Conservation (phyloP, 2,329 filamentous ascomycete genomes). For the Aspergillus phoenicis region DNA sequence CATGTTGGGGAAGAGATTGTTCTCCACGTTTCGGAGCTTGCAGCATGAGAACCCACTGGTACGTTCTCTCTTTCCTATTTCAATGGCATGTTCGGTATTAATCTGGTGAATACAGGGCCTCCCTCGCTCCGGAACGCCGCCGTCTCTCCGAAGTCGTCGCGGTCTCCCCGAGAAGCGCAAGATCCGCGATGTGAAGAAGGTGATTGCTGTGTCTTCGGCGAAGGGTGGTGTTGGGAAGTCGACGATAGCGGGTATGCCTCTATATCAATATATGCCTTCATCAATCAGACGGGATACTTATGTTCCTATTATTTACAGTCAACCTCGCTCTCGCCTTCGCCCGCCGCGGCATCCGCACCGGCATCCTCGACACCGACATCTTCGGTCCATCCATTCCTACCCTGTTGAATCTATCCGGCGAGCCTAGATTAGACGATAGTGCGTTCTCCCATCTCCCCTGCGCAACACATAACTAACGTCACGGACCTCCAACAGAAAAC, state of each 20-base stretch:
- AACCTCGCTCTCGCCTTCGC: conserved; percentile 90
- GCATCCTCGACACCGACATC: conserved; percentile 93
- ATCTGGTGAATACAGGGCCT: conserved; percentile 69
- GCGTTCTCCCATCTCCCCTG: conserved; percentile 36
- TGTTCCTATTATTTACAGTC: conserved; percentile 35
- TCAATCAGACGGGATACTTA: background rate
- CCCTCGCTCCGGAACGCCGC: conserved; percentile 71
- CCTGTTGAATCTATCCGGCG: conserved; percentile 76
- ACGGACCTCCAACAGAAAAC: conserved; percentile 31
- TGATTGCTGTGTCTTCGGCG: conserved; percentile 95
- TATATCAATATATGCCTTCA: background rate
- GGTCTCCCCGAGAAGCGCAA: conserved; percentile 78
- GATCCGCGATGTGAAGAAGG: conserved; percentile 82
- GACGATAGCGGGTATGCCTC: conserved; percentile 72
- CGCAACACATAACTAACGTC: background rate
- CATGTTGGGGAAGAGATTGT: conserved; percentile 45
- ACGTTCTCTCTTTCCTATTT: conserved; percentile 22
- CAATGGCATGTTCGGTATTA: background rate
- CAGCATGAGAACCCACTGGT: conserved; percentile 89
- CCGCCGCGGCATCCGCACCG: conserved; percentile 75
- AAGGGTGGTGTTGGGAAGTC: conserved; percentile 99
- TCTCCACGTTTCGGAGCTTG: conserved; percentile 59
- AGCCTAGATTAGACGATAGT: conserved; percentile 76
- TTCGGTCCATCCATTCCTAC: conserved; percentile 96
- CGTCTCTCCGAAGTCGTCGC: conserved; percentile 71